A percentile compares a stretch with the other conserved stretches of the same genome.
Evolutionary conservation across 768 basidiomycete genomes (phyloP).

Genomic region (Russula griseocarnosa): DNA sequence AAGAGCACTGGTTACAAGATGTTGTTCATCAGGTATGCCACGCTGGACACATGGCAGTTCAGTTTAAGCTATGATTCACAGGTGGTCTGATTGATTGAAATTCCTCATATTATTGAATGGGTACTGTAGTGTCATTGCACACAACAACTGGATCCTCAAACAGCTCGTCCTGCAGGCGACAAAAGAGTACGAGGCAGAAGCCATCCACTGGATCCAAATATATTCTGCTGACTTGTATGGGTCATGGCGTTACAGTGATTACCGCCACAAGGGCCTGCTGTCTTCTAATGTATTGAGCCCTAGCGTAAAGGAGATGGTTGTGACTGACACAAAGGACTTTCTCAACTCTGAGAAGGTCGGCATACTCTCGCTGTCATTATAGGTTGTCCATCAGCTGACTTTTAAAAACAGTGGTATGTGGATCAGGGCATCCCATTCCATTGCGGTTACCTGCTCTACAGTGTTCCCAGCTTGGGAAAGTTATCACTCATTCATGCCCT

Average conservation of each 20-base stretch:
- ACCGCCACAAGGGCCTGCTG: constrained; percentile 84
- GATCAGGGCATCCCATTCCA: constrained; percentile 91
- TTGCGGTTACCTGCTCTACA: constrained; percentile 79
- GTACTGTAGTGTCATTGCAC: constrained; percentile 78
- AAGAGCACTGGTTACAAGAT: constrained; percentile 72
- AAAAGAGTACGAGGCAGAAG: constrained; percentile 82
- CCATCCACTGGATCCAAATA: constrained; percentile 81
- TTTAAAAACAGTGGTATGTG: constrained; percentile 69
- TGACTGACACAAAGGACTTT: constrained; percentile 79
- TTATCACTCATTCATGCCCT: constrained; percentile 83
- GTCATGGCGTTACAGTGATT: constrained; percentile 85
- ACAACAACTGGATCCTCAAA: constrained; percentile 79
- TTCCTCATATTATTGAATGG: neutral
- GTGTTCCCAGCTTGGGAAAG: constrained; percentile 84
- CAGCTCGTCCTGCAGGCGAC: constrained; percentile 89
- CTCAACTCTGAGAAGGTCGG: constrained; percentile 74
- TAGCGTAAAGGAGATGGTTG: constrained; percentile 86
- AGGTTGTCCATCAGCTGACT: constrained; percentile 17
- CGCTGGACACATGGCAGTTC: constrained; percentile 11
- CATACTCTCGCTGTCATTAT: constrained; percentile 14
- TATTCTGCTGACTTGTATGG: constrained; percentile 88
- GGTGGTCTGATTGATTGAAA: neutral
- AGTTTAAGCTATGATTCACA: neutral
- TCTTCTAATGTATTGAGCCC: constrained; percentile 82
- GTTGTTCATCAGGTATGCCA: constrained; percentile 63